Percentiles rank a stretch among this genome's conserved stretches.
These are phyloP conservation scores for Phytophthora meadii DNA, from an alignment of 352 stramenopile species.

Conservation along the genomic window DNA sequence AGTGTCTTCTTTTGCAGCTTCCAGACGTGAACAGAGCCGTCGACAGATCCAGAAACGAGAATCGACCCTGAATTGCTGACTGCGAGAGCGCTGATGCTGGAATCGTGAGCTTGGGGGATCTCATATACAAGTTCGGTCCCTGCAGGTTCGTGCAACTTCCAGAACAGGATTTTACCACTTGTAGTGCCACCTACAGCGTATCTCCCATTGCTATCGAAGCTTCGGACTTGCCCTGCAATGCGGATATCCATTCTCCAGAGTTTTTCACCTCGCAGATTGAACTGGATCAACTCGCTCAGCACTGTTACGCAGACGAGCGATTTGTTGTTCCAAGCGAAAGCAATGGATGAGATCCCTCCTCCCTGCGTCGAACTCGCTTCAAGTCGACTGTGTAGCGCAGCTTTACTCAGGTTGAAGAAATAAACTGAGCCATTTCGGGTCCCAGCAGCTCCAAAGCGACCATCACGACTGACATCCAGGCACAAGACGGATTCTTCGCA, in stretches of 20 bases:
- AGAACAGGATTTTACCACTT: slow-evolving; percentile 69
- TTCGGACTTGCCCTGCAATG: slow-evolving; percentile 61
- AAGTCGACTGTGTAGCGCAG: slow-evolving; percentile 37
- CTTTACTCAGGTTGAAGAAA: slow-evolving; percentile 49
- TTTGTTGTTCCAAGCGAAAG: slow-evolving; percentile 56
- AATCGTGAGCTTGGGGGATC: slow-evolving; percentile 65
- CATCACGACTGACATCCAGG: slow-evolving; percentile 68
- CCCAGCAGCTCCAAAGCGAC: slow-evolving; percentile 53
- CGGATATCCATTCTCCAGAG: slow-evolving; percentile 60
- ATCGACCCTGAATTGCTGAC: slow-evolving; percentile 61
- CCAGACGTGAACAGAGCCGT: slow-evolving; percentile 76
- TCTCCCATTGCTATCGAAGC: slow-evolving; percentile 77
- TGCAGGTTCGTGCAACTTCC: slow-evolving; percentile 55
- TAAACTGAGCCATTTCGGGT: slow-evolving; percentile 67
- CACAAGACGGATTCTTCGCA: slow-evolving; percentile 74
- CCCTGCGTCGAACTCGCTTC: slow-evolving; percentile 40
- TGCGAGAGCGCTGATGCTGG: slow-evolving; percentile 66
- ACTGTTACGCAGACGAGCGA: slow-evolving; percentile 76
- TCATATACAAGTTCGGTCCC: slow-evolving; percentile 65
- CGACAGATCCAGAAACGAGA: slow-evolving; percentile 62
- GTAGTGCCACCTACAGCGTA: slow-evolving; percentile 76
- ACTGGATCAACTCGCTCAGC: slow-evolving; percentile 73
- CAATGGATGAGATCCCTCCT: slow-evolving; percentile 60
- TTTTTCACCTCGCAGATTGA: slow-evolving; percentile 54
- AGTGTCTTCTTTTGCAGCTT: slow-evolving; percentile 34